phyloP scores from a whole-genome alignment of 2,329 filamentous ascomycete genomes.

The Alternaria viburni region DNA sequence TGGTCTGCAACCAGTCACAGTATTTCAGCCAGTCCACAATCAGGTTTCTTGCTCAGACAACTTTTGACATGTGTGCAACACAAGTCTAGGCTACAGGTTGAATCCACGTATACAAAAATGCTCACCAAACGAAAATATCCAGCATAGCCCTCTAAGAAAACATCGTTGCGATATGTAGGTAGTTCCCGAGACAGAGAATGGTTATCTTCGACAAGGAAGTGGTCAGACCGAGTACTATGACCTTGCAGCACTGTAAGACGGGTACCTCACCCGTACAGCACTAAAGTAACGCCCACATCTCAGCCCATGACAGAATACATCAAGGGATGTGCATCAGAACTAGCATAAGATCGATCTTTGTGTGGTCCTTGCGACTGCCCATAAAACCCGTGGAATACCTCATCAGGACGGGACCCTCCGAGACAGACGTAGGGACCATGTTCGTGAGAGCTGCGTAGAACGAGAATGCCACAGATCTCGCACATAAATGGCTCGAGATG shows the following conservation, averaged over 20 bases:
- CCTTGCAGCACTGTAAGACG: neutral
- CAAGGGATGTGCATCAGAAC: neutral
- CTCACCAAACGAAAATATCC: neutral
- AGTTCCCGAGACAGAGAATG: neutral
- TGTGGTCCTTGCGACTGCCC: neutral
- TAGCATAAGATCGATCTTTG: neutral
- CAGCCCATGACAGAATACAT: neutral
- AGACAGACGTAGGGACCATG: no score
- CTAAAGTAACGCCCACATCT: neutral
- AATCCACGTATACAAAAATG: neutral
- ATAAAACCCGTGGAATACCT: no score
- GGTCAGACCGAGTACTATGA: neutral
- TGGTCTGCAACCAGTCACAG: neutral
- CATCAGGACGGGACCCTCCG: no score
- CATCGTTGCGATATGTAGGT: no score
- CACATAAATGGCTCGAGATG: neutral
- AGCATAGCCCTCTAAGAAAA: neutral
- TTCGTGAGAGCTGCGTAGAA: no score
- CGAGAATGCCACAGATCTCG: no score
- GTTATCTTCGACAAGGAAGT: neutral
- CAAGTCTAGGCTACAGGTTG: neutral
- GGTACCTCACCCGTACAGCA: neutral
- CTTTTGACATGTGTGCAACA: no score
- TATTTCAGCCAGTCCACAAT: neutral
- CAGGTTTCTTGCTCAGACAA: neutral